These are phyloP conservation scores for Alternaria viburni DNA, from an alignment of 2,329 filamentous ascomycete species.

Conservation along the genomic window DNA sequence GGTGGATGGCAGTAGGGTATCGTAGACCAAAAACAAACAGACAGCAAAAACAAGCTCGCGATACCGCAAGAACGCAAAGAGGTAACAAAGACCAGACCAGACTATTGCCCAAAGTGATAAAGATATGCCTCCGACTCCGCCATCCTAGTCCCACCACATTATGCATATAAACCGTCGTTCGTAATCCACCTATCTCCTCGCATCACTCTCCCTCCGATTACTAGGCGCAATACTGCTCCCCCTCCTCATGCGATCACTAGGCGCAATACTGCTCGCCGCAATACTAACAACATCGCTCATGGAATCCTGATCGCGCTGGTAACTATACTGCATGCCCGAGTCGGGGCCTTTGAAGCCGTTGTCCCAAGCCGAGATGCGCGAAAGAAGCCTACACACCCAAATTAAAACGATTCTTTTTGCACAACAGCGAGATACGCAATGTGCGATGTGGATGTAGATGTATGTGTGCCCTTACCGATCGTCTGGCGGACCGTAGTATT, in stretches of 20 bases:
- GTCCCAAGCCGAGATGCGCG: slow-evolving; percentile 44
- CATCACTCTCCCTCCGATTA: slow-evolving; percentile 13
- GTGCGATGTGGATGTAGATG: neutral
- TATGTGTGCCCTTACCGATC: slow-evolving; percentile 37
- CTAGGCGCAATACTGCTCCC: slow-evolving; percentile 9
- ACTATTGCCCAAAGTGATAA: slow-evolving; percentile 2
- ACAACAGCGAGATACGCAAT: neutral
- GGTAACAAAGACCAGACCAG: neutral
- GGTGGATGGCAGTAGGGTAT: slow-evolving; percentile 16
- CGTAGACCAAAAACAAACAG: slow-evolving; percentile 5
- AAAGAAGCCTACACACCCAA: slow-evolving; percentile 34
- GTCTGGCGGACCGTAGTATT: slow-evolving; percentile 36
- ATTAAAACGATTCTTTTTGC: slow-evolving; percentile 25
- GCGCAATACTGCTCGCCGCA: slow-evolving; percentile 9
- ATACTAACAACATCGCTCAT: slow-evolving; percentile 26
- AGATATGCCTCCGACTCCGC: neutral
- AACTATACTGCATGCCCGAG: slow-evolving; percentile 24
- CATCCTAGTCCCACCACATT: neutral
- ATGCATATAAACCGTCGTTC: too few relatives aligned
- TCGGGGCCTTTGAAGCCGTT: slow-evolving; percentile 38
- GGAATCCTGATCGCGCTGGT: slow-evolving; percentile 26
- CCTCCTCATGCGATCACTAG: slow-evolving; percentile 12
- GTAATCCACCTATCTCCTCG: slow-evolving; percentile 1
- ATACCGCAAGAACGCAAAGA: too few relatives aligned
- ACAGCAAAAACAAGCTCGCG: too few relatives aligned